Conservation (phyloP, 2,329 filamentous ascomycete genomes). For the Aquanectria penicillioides region DNA sequence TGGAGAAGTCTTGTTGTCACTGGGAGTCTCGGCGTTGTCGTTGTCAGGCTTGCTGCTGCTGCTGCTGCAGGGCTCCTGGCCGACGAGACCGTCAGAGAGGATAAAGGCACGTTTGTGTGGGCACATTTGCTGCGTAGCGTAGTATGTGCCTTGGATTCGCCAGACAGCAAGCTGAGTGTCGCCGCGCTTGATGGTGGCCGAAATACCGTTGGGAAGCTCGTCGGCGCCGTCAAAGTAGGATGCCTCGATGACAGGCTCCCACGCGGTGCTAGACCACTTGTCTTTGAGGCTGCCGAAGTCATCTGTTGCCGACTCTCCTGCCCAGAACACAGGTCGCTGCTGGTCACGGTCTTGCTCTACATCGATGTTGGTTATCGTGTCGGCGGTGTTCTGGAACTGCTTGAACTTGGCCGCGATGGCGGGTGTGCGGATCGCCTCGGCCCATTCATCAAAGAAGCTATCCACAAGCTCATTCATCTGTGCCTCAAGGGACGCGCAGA, state of each 20-base stretch:
- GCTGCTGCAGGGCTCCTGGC: conserved; percentile 66
- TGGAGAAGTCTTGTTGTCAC: conserved; percentile 51
- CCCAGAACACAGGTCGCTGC: conserved; percentile 80
- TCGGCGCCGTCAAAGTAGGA: conserved; percentile 73
- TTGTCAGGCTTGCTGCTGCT: conserved; percentile 38
- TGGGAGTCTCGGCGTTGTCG: conserved; percentile 44
- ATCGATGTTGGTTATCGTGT: conserved; percentile 76
- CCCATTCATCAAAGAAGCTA: conserved; percentile 92
- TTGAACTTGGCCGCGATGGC: conserved; percentile 75
- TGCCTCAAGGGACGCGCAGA: conserved; percentile 82
- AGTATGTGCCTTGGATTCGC: conserved; percentile 82
- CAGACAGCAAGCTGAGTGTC: conserved; percentile 91
- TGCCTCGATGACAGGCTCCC: conserved; percentile 82
- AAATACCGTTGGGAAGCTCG: conserved; percentile 76
- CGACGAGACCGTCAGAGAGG: conserved; percentile 86
- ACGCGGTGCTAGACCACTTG: conserved; percentile 71
- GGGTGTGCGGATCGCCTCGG: conserved; percentile 78
- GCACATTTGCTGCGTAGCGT: conserved; percentile 93
- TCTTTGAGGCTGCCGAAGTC: conserved; percentile 75
- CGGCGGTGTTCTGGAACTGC: conserved; percentile 86
- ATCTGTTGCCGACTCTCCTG: conserved; percentile 70
- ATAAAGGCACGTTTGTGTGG: conserved; percentile 91
- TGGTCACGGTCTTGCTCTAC: conserved; percentile 78
- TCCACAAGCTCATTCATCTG: conserved; percentile 90
- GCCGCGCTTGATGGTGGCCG: conserved; percentile 82